These are phyloP conservation scores for Cutaneotrichosporon cavernicola DNA, from an alignment of 1,284 basidiomycete species.

Conservation along the genomic window DNA sequence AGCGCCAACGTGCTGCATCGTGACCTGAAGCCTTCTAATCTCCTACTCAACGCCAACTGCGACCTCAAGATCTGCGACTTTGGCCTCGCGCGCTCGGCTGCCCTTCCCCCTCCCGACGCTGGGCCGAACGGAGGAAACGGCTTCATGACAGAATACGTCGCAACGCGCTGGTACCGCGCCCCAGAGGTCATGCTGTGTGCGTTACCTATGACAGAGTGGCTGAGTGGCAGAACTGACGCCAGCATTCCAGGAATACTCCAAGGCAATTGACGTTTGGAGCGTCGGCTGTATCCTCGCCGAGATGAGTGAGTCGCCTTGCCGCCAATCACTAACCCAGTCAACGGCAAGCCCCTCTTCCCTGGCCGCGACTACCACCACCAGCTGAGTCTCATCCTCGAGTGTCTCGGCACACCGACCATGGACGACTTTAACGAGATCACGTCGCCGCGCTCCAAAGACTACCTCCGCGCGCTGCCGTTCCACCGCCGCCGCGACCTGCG, in stretches of 20 bases:
- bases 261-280: slow-evolving; percentile 89
- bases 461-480: slow-evolving; percentile 76
- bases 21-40: slow-evolving; percentile 90
- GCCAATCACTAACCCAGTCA: slow-evolving; percentile 54
- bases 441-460: slow-evolving; percentile 67
- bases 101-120: slow-evolving; percentile 70
- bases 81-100: slow-evolving; percentile 78
- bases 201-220: slow-evolving; percentile 15
- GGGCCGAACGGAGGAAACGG: slow-evolving; percentile 75
- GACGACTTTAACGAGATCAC: slow-evolving; percentile 68
- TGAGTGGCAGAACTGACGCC: slow-evolving; percentile 4
- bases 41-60: slow-evolving; percentile 59
- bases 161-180: slow-evolving; percentile 90
- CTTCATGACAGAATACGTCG: slow-evolving; percentile 94
- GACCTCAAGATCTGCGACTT: slow-evolving; percentile 74
- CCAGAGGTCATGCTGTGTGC: slow-evolving; percentile 87
- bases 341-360: slow-evolving; percentile 84
- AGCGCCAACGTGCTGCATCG: slow-evolving; percentile 88
- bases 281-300: slow-evolving; percentile 92
- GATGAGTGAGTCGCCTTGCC: slow-evolving; percentile 60
- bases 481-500: slow-evolving; percentile 77
- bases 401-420: slow-evolving; percentile 61
- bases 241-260: slow-evolving; percentile 87
- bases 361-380: slow-evolving; percentile 61
- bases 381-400: slow-evolving; percentile 61